These are phyloP conservation scores for Cladosporium halotolerans DNA, from an alignment of 2,329 filamentous ascomycete genomes.

Conservation along the genomic window DNA sequence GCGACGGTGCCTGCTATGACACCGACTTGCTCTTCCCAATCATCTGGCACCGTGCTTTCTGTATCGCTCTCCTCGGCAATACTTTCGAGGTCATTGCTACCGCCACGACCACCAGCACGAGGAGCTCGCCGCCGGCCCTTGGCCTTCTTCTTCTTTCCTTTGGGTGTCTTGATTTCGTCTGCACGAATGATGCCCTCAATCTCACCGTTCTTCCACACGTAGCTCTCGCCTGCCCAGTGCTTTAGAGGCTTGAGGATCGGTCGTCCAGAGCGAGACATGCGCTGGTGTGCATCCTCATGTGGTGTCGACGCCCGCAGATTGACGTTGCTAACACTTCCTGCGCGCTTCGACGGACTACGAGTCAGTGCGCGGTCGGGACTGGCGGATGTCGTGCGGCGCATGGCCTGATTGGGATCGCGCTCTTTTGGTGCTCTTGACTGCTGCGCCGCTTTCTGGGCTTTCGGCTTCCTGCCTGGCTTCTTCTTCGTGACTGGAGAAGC, in stretches of 20 bases:
- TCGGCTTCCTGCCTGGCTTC: slow-evolving; percentile 3
- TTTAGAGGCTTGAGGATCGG: slow-evolving; percentile 71
- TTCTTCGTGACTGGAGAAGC: slow-evolving; percentile 1
- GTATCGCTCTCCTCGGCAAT: slow-evolving; percentile 41
- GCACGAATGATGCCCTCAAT: slow-evolving; percentile 74
- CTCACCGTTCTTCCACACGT: slow-evolving; percentile 61
- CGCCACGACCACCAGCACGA: slow-evolving; percentile 3
- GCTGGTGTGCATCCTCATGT: slow-evolving; percentile 45
- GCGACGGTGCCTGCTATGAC: slow-evolving; percentile 58
- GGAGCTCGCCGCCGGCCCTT: slow-evolving; percentile 16
- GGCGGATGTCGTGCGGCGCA: slow-evolving; percentile 12
- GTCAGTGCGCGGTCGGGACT: slow-evolving; percentile 11
- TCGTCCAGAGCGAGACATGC: slow-evolving; percentile 70
- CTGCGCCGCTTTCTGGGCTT: slow-evolving; percentile 11
- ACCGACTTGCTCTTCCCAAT: slow-evolving; percentile 66
- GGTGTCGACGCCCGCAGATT: slow-evolving; percentile 34
- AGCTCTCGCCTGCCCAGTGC: slow-evolving; percentile 80
- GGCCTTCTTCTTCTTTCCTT: slow-evolving; percentile 29
- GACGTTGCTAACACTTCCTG: slow-evolving; percentile 27
- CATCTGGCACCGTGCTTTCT: slow-evolving; percentile 52
- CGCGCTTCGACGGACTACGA: slow-evolving; percentile 11
- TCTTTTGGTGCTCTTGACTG: slow-evolving; percentile 15
- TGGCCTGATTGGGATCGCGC: slow-evolving; percentile 18
- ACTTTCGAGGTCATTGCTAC: slow-evolving; percentile 27
- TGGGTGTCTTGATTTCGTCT: slow-evolving; percentile 48